phyloP scores from a whole-genome alignment of 331 rosid genomes.

The Prunus yedoensis region DNA sequence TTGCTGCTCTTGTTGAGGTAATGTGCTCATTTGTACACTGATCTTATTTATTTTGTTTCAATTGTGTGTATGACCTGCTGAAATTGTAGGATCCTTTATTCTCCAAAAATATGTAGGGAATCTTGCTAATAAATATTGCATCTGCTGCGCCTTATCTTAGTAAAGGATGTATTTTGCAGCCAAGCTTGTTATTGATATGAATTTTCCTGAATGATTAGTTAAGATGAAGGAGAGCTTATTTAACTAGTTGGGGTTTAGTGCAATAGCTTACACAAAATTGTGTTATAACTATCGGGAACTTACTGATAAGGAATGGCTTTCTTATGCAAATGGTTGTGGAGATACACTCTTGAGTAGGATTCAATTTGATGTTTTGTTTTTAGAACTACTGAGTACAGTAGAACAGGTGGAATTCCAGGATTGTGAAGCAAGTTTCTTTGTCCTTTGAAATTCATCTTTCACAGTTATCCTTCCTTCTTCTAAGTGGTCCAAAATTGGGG shows the following conservation, averaged over 20 bases:
- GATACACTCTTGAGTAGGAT: too few species aligned
- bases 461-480: too few species aligned
- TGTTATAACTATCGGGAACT: not conserved
- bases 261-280: not conserved
- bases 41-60: not conserved
- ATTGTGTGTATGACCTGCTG: not conserved
- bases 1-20: conserved; percentile 91
- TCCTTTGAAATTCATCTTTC: too few species aligned
- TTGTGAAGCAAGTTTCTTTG: too few species aligned
- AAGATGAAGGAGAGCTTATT: not conserved
- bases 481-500: too few species aligned
- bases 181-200: not conserved
- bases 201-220: too few species aligned
- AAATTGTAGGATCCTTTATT: not conserved
- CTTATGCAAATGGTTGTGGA: too few species aligned
- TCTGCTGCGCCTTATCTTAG: not conserved
- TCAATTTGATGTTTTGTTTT: too few species aligned
- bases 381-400: too few species aligned
- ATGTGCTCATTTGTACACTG: conserved; percentile 8
- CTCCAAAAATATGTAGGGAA: not conserved
- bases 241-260: not conserved
- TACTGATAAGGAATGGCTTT: not conserved
- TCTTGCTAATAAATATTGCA: not conserved
- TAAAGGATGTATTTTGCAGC: not conserved
- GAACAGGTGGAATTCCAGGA: too few species aligned